Conservation (phyloP, 352 stramenopile species). For the Globisporangium acanthophoron region DNA sequence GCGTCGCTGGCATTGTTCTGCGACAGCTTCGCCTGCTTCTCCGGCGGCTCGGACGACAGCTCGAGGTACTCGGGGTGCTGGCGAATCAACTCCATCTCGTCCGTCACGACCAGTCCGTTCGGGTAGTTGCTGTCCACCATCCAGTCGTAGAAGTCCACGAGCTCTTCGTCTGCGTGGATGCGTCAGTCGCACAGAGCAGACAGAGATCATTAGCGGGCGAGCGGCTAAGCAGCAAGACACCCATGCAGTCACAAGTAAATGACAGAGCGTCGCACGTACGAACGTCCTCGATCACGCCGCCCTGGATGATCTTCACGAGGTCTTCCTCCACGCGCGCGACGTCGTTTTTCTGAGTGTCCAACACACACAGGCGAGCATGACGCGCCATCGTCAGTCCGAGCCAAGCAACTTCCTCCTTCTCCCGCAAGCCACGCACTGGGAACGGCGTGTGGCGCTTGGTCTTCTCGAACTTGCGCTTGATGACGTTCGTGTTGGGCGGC, state of each 20-base stretch:
- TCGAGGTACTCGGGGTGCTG: constrained; percentile 78
- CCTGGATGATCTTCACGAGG: constrained; percentile 75
- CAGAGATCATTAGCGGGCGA: not conserved
- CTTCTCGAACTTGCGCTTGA: constrained; percentile 87
- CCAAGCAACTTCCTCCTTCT: not conserved
- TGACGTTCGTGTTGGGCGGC: constrained; percentile 80
- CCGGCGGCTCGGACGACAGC: constrained; percentile 33
- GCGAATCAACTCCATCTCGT: constrained; percentile 81
- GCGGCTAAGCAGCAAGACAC: not conserved
- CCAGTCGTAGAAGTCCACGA: constrained; percentile 86
- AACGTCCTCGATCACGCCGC: constrained; percentile 70
- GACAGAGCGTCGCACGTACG: constrained; percentile 25
- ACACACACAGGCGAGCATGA: not conserved
- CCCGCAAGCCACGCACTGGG: constrained; percentile 31
- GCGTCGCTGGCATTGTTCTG: constrained; percentile 23
- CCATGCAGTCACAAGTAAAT: not conserved
- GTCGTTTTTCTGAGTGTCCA: constrained; percentile 54
- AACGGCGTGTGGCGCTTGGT: constrained; percentile 80
- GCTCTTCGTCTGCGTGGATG: constrained; percentile 51
- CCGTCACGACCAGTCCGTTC: constrained; percentile 60
- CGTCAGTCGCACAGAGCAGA: not conserved
- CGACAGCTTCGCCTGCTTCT: constrained; percentile 33
- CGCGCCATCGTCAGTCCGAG: not conserved
- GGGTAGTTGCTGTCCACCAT: constrained; percentile 77
- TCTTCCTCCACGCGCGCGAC: constrained; percentile 80